phyloP scores from a whole-genome alignment of 495 filamentous ascomycete species.

The Thermothielavioides terrestris region DNA sequence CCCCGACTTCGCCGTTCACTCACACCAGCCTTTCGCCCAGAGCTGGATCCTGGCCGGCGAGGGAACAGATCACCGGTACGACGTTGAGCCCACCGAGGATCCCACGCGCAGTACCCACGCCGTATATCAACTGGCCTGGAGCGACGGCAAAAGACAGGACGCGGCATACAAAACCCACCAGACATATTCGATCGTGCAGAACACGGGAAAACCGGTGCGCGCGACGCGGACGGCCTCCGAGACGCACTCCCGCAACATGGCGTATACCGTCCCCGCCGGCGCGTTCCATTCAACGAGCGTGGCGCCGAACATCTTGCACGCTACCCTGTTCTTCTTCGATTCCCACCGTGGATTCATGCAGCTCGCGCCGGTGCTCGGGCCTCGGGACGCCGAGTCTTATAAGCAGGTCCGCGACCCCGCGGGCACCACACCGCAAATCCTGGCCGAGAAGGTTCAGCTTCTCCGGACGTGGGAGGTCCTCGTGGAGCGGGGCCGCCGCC shows the following conservation, averaged over 20 bases:
- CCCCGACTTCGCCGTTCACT: conserved; percentile 13
- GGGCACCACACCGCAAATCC: background rate
- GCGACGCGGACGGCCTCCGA: background rate
- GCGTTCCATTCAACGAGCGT: conserved; percentile 9
- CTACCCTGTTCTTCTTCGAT: conserved; percentile 20
- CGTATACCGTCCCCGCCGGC: conserved; percentile 11
- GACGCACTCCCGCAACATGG: conserved; percentile 1
- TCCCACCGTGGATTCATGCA: conserved; percentile 8
- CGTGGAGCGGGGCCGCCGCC: conserved; percentile 1
- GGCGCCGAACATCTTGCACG: conserved; percentile 7
- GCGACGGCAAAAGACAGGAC: conserved; percentile 6
- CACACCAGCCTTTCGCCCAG: conserved; percentile 18
- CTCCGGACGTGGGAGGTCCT: conserved; percentile 8
- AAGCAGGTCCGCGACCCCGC: conserved; percentile 12
- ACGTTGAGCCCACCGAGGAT: background rate
- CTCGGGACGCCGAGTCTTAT: conserved; percentile 6
- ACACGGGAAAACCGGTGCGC: conserved; percentile 6
- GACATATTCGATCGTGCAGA: conserved; percentile 9
- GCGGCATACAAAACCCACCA: conserved; percentile 11
- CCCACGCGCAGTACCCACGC: conserved; percentile 9
- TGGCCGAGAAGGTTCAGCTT: conserved; percentile 8
- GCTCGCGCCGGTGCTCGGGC: conserved; percentile 15
- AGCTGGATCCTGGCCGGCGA: conserved; percentile 24
- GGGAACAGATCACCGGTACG: conserved; percentile 12
- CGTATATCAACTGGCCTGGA: conserved; percentile 15